phyloP scores from a whole-genome alignment of 352 stramenopile genomes.

The Pseudoperonospora humuli region DNA sequence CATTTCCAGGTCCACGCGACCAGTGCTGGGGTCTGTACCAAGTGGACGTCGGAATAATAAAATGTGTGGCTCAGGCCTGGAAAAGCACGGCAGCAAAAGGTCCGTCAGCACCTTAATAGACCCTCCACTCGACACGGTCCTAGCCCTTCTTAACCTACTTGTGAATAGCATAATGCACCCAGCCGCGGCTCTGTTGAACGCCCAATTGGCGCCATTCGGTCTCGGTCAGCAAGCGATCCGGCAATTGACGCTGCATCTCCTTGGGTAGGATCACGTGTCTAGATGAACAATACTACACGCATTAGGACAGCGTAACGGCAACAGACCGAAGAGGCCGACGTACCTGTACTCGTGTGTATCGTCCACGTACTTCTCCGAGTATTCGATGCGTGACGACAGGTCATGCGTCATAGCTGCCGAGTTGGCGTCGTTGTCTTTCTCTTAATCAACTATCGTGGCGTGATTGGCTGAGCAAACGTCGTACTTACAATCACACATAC shows the following conservation, averaged over 20 bases:
- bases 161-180: slow-evolving; percentile 99
- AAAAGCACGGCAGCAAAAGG: slow-evolving; percentile 4
- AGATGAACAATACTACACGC: neutral
- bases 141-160: slow-evolving; percentile 53
- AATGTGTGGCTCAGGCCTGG: slow-evolving; percentile 97
- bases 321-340: neutral
- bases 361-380: slow-evolving; percentile 94
- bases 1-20: slow-evolving; percentile 89
- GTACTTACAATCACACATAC: slow-evolving; percentile 5
- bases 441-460: neutral
- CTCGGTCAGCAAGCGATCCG: slow-evolving; percentile 93
- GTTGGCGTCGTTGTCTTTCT: slow-evolving; percentile 8
- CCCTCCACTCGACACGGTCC: neutral
- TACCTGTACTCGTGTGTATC: slow-evolving; percentile 91
- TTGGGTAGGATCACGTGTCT: slow-evolving; percentile 97
- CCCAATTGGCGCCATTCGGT: slow-evolving; percentile 96
- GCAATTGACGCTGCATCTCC: slow-evolving; percentile 94
- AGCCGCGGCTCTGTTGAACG: slow-evolving; percentile 97
- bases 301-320: neutral
- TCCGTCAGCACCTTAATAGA: slow-evolving; percentile 7
- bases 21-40: slow-evolving; percentile 94
- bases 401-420: slow-evolving; percentile 61
- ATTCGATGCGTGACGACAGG: slow-evolving; percentile 89
- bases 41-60: slow-evolving; percentile 96
- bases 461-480: slow-evolving; percentile 15